Conservation (phyloP, 805 yeast species). For the Wickerhamomyces silvicola region DNA sequence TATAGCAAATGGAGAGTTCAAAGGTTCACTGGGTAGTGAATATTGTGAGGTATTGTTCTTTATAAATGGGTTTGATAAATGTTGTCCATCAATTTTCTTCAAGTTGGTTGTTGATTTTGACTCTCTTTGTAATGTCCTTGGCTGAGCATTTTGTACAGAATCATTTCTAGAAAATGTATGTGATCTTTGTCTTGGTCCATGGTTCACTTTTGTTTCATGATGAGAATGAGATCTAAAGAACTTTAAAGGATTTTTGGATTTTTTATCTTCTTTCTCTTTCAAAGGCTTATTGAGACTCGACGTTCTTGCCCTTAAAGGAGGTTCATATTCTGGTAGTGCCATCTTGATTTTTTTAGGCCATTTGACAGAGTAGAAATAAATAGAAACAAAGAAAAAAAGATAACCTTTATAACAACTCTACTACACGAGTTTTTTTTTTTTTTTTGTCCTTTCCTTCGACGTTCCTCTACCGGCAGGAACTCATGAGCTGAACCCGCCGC, state of each 20-base stretch:
- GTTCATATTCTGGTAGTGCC: too few relatives aligned
- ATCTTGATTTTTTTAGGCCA: too few relatives aligned
- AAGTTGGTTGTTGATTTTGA: not conserved
- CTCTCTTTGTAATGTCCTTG: not conserved
- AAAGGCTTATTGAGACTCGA: too few relatives aligned
- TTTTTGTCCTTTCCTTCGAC: too few relatives aligned
- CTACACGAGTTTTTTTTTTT: too few relatives aligned
- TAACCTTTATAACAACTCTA: too few relatives aligned
- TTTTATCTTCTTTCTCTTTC: not conserved
- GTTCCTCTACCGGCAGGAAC: too few relatives aligned
- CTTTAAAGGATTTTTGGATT: constrained; percentile 3
- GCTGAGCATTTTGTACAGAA: not conserved
- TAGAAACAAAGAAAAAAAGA: too few relatives aligned
- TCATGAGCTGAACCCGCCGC: too few relatives aligned
- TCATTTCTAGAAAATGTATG: not conserved
- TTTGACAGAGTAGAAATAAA: too few relatives aligned
- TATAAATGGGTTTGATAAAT: constrained; percentile 1
- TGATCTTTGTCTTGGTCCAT: not conserved
- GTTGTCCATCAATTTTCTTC: not conserved
- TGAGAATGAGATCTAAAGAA: constrained; percentile 3
- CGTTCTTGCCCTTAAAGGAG: too few relatives aligned
- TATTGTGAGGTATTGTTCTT: not conserved
- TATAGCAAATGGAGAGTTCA: not conserved
- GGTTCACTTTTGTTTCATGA: not conserved
- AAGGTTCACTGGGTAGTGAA: not conserved